These are phyloP conservation scores for Naganishia sp. DNA, from an alignment of 1,284 basidiomycete genomes.

Conservation along the genomic window DNA sequence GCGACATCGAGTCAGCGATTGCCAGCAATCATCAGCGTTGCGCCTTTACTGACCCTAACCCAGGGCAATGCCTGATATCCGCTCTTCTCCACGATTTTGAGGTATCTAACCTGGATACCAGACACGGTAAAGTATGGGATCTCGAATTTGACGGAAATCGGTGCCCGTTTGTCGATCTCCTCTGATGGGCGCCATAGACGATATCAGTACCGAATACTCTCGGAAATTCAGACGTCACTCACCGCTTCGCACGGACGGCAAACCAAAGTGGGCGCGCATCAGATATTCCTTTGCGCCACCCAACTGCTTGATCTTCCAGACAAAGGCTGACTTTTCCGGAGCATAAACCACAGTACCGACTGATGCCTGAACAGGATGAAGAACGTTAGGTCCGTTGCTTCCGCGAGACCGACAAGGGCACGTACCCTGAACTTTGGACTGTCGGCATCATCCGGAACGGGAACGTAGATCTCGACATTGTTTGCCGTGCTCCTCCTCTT, in stretches of 20 bases:
- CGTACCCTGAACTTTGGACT: constrained; percentile 91
- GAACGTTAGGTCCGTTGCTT: neutral
- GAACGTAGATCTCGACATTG: constrained; percentile 97
- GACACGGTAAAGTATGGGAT: constrained; percentile 98
- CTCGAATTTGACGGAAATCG: constrained; percentile 96
- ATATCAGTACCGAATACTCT: neutral
- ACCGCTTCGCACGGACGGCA: constrained; percentile 86
- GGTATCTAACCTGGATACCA: constrained; percentile 92
- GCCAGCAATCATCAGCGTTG: constrained; percentile 21
- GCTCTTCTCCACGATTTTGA: constrained; percentile 98
- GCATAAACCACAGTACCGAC: constrained; percentile 92
- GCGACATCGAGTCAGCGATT: constrained; percentile 1
- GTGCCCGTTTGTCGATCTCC: constrained; percentile 84
- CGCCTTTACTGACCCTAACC: constrained; percentile 33
- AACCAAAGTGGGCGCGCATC: constrained; percentile 93
- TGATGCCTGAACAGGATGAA: constrained; percentile 62
- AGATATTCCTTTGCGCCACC: constrained; percentile 90
- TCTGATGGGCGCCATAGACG: constrained; percentile 55
- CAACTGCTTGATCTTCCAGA: constrained; percentile 97
- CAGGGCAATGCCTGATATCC: constrained; percentile 79
- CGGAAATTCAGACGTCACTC: constrained; percentile 41
- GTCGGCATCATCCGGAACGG: constrained; percentile 97
- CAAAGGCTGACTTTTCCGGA: constrained; percentile 92
- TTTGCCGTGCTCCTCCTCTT: constrained; percentile 94
- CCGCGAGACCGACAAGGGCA: constrained; percentile 31